Base-by-base conservation (phyloP, 306 rosid genomes). In the Prinsepia uniflora region DNA sequence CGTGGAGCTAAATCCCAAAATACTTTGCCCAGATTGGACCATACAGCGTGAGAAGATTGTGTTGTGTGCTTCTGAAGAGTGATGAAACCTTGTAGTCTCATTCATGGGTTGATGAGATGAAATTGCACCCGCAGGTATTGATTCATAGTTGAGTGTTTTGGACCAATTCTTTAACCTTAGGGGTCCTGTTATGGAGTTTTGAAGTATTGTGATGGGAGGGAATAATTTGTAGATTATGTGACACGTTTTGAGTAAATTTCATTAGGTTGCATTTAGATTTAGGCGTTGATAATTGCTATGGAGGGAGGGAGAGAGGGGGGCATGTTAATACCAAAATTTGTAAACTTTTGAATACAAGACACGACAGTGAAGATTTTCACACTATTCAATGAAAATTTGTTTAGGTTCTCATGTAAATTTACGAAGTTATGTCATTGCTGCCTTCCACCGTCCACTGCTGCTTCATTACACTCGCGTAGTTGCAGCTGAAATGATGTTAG, bases 11-110 rank as follows among this genome's bases (percentile, higher is more conserved):
- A 85, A 81, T 77, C 97, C 97, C 30, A 85, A 82, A 65, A 44
- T 79, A 72, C 96, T 95, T 34, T 96, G 99, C 55, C 86, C 84
- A 42, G 93, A 95, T 78, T 89, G 92, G 96, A 75, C 91, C 41
- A 61, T 75, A 67, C 97, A 87, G 83, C 96, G 84, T 34, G 99
- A 95, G 88, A 95, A 87, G 83, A 81, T 91, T 72, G 71, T 81
- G 79, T 53, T 91, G 66, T 81, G 69, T 63, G 84, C 82, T 77
- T 89, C 85, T 47, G 88, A 91, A 68, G 92, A 95, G 58, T 82
- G 90, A 91, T 68, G 61, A 70, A 77, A 57, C 15, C 71, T 66
- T 47, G 20, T 73, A 63, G 36, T 30, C 63, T 60, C 59, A 58
- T 17, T 77, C 69, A 17, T 56, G 63, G 1, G 50, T 36, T 34